These are phyloP conservation scores for Leccinum truebloodii DNA, from an alignment of 768 basidiomycete species.

Conservation along the genomic window DNA sequence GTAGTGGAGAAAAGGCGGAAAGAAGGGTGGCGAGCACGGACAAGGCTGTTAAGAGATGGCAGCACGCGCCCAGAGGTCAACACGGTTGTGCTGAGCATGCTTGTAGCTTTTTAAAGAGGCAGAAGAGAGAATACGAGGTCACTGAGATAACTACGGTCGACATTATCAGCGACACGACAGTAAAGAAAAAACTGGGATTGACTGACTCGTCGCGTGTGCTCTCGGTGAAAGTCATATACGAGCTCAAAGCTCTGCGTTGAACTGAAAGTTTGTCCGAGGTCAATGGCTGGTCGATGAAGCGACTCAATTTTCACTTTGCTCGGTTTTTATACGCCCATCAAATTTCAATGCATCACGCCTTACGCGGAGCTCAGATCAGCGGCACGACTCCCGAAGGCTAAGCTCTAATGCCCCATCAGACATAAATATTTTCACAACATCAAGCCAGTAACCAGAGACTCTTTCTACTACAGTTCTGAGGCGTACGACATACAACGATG, in stretches of 20 bases:
- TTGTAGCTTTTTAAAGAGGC: slow-evolving; percentile 13
- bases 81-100: slow-evolving; percentile 14
- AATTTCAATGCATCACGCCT: background rate
- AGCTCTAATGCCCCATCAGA: background rate
- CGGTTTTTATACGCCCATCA: background rate
- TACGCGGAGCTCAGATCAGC: background rate
- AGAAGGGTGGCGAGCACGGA: slow-evolving; percentile 21
- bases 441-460: background rate
- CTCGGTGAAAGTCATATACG: slow-evolving; percentile 35
- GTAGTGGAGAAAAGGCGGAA: slow-evolving; percentile 55
- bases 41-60: slow-evolving; percentile 19
- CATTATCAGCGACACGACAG: slow-evolving; percentile 3
- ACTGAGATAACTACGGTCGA: slow-evolving; percentile 28
- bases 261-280: background rate
- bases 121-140: slow-evolving; percentile 33
- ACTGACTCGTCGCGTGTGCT: slow-evolving; percentile 38
- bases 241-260: slow-evolving; percentile 18
- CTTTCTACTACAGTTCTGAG: slow-evolving; percentile 19
- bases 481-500: slow-evolving; percentile 15
- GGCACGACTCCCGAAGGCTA: background rate
- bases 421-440: no score
- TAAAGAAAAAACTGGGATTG: background rate
- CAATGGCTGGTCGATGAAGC: background rate
- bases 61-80: slow-evolving; percentile 11
- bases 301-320: background rate